Conservation (phyloP, 306 rosid genomes). For the Oxytropis ochrocephala region DNA sequence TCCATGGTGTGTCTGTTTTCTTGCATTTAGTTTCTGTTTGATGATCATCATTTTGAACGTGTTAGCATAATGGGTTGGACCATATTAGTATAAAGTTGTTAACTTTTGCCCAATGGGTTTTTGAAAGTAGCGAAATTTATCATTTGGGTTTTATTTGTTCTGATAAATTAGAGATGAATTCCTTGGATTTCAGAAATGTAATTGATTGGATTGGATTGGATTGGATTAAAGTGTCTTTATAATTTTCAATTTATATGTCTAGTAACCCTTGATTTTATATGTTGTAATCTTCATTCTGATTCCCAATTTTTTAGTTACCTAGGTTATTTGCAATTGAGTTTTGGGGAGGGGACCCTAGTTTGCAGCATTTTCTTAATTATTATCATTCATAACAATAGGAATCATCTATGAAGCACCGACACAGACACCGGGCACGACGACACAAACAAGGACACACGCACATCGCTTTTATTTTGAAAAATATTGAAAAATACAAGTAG, state of each 20-base stretch:
- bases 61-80: constrained; percentile 11
- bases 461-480: too few species aligned
- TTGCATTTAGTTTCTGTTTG: neutral
- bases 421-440: too few species aligned
- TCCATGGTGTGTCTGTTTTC: neutral
- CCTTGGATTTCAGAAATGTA: neutral
- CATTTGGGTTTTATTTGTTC: neutral
- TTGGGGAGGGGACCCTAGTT: neutral
- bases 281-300: neutral
- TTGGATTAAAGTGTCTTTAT: neutral
- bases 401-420: too few species aligned
- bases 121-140: neutral
- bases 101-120: constrained; percentile 17
- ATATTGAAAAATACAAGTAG: too few species aligned
- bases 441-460: too few species aligned
- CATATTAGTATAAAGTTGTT: neutral
- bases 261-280: neutral
- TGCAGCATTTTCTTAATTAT: neutral
- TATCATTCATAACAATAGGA: neutral
- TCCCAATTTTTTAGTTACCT: neutral
- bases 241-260: neutral
- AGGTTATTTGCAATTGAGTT: neutral
- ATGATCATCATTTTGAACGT: neutral
- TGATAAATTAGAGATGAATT: neutral
- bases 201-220: too few species aligned